Percentiles rank a stretch among this genome's conserved stretches.
phyloP scores from a whole-genome alignment of 1,139 yeast species.

The Tardiomyces depauwii region DNA sequence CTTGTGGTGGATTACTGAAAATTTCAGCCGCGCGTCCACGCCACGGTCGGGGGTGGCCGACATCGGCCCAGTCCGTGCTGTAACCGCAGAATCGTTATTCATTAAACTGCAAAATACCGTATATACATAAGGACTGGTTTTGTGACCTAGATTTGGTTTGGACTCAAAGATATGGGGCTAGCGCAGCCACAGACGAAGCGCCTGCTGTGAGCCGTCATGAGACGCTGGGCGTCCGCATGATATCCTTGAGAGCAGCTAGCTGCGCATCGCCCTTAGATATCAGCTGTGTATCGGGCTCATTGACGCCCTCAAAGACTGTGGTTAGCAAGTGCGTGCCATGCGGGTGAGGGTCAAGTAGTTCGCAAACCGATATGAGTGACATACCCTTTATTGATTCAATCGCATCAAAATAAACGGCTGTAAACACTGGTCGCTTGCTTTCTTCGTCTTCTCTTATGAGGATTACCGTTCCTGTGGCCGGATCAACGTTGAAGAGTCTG shows the following conservation, averaged over 20 bases:
- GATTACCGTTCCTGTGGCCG: background rate
- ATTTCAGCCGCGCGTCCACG: too few species aligned
- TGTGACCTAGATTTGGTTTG: too few species aligned
- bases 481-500: background rate
- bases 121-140: too few species aligned
- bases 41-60: too few species aligned
- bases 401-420: background rate
- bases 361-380: background rate
- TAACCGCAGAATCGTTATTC: too few species aligned
- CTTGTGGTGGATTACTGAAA: too few species aligned
- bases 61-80: too few species aligned
- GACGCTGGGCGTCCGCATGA: background rate
- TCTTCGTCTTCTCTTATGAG: background rate
- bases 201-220: too few species aligned
- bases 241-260: background rate
- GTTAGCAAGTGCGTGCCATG: background rate
- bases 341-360: too few species aligned
- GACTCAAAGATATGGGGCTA: too few species aligned
- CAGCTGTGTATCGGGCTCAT: background rate
- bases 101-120: too few species aligned
- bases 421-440: background rate
- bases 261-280: background rate
- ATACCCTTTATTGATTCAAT: background rate
- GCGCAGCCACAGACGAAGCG: too few species aligned
- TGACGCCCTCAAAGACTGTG: background rate